Base-by-base conservation (phyloP, 2,329 filamentous ascomycete species). In the Aspergillus vadensis region DNA sequence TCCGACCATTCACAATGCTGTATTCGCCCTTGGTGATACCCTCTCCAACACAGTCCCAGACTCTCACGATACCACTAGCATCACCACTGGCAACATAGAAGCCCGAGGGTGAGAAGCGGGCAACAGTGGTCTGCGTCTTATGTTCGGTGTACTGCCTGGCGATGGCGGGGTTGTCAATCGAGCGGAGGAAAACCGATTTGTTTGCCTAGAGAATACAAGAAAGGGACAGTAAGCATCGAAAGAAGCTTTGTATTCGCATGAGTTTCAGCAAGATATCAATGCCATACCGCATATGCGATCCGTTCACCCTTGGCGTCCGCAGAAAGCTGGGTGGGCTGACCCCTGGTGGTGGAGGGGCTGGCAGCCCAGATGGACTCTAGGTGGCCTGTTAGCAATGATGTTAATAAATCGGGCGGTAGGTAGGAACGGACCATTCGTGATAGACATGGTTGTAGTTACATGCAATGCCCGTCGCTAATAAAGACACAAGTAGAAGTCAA, bases 51-150 rank as follows among this genome's bases (percentile, higher is more conserved):
- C 84, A 86, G 76, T 98, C 94, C 95, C 95, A 99, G 4, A 99
- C 91, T 65, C 91, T 87, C 44, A 99, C 92, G 48, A 86, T 84
- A 54, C 95, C 95, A 1, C 89, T 87, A 12, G 87, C 86, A 79
- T 99, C 95, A 69, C 94, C 95, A 67, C 91, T 96, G 41, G 95
- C 95, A 62, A 98, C 85, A 75, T 97, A 98, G 83, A 92, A 98
- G 63, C 94, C 93, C 50, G 91, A 96, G 5, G 95, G 95, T 2
- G 94, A 87, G 81, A 99, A 98, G 58, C 92, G 91, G 49, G 95
- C 95, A 64, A 98, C 91, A 3, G 92, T 97, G 1, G 95, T 97
- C 64, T 89, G 85, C 49, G 91, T 85, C 50, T 91, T 97, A 81
- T 99, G 95, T 69, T 90, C 89, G 14, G 89, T 96, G 80, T 98